phyloP scores from a whole-genome alignment of 192 early-diverging fungal species.

The Dimargaris verticillata region DNA sequence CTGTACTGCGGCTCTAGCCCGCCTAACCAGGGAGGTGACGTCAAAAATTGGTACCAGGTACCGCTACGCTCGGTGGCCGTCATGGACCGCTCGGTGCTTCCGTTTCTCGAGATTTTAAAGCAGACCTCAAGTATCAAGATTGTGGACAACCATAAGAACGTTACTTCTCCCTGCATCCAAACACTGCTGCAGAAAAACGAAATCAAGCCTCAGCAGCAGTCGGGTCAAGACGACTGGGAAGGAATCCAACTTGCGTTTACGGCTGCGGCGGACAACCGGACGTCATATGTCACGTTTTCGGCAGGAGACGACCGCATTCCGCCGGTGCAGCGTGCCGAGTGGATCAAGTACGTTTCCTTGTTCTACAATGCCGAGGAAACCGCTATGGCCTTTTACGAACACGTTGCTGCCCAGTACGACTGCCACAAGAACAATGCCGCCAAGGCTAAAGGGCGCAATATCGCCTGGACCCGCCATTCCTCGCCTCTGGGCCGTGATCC shows the following conservation, averaged over 20 bases:
- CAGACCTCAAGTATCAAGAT: slow-evolving; percentile 23
- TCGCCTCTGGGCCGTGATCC: slow-evolving; percentile 54
- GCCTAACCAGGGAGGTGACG: slow-evolving; percentile 15
- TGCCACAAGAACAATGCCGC: slow-evolving; percentile 23
- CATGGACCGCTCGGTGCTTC: slow-evolving; percentile 22
- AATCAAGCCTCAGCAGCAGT: slow-evolving; percentile 22
- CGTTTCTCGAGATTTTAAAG: slow-evolving; percentile 29
- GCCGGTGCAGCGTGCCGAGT: slow-evolving; percentile 27
- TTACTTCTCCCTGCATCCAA: slow-evolving; percentile 31
- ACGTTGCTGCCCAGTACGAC: slow-evolving; percentile 25
- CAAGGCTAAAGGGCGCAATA: slow-evolving; percentile 24
- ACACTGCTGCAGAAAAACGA: slow-evolving; percentile 19
- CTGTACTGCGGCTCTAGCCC: slow-evolving; percentile 24
- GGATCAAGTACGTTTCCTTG: slow-evolving; percentile 31
- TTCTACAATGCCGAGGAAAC: slow-evolving; percentile 33
- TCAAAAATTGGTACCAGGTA: slow-evolving; percentile 18
- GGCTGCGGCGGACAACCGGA: slow-evolving; percentile 22
- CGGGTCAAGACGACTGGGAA: slow-evolving; percentile 20
- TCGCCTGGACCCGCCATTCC: slow-evolving; percentile 46
- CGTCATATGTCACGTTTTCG: slow-evolving; percentile 16
- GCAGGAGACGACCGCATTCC: slow-evolving; percentile 23
- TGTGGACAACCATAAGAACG: slow-evolving; percentile 23
- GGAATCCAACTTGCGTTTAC: slow-evolving; percentile 19
- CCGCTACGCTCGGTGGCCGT: slow-evolving; percentile 23
- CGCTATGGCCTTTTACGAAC: slow-evolving; percentile 24